Evolutionary conservation across 1,139 yeast species (phyloP).

Genomic region (Groenewaldozyma auringiensis): DNA sequence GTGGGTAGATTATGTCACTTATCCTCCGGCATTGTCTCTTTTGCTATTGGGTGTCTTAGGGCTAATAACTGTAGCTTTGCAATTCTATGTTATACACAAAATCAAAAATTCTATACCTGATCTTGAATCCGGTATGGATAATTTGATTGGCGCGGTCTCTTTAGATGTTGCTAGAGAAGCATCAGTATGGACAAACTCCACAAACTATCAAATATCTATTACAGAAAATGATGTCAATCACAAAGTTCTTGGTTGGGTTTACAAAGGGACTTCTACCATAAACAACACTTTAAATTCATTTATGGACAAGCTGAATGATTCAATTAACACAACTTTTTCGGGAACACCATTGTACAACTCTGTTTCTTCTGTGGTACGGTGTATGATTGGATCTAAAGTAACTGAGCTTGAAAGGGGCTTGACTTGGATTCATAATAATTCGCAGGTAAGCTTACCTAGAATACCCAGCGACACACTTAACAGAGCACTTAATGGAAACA

Average conservation of each 20-base stretch:
- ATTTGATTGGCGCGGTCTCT: conserved; percentile 15
- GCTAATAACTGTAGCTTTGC: conserved; percentile 35
- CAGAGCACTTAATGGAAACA: conserved; percentile 6
- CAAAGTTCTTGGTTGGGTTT: conserved; percentile 60
- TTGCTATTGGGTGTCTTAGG: conserved; percentile 40
- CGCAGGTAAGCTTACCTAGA: conserved; percentile 54
- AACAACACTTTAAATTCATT: conserved; percentile 50
- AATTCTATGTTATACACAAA: conserved; percentile 32
- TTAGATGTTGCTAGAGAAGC: conserved; percentile 18
- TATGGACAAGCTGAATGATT: conserved; percentile 44
- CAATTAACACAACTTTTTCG: conserved; percentile 52
- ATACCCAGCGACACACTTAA: background rate
- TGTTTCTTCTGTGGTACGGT: conserved; percentile 55
- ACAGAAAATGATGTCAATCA: conserved; percentile 49
- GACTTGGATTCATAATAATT: conserved; percentile 66
- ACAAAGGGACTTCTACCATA: conserved; percentile 45
- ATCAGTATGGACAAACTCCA: conserved; percentile 42
- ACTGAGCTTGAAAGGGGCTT: conserved; percentile 59
- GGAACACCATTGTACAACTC: conserved; percentile 60
- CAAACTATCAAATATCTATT: conserved; percentile 41
- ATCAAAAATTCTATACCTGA: conserved; percentile 20
- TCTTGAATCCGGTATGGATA: conserved; percentile 13
- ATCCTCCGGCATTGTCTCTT: conserved; percentile 28
- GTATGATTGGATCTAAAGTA: conserved; percentile 71
- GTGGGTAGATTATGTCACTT: conserved; percentile 29